Base-by-base conservation (phyloP, 352 stramenopile genomes). In the Phytopythium sindhum region DNA sequence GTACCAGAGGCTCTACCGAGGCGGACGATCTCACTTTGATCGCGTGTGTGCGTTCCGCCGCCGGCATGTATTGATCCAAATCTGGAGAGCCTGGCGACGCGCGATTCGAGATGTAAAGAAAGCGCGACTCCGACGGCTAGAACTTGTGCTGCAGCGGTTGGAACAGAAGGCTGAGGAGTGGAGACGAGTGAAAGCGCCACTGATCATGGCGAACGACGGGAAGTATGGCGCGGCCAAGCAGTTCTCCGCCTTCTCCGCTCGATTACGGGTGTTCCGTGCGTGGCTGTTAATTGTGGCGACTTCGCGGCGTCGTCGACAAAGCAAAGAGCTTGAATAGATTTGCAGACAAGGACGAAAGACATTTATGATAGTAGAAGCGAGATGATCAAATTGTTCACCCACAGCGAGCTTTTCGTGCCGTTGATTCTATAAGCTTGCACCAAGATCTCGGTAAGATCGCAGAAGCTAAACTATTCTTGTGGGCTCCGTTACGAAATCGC, bases 211-310 rank as follows among this genome's bases (percentile, higher is more conserved):
- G 10, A 10, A 10, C 21, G 52, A 58, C 14, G 52, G 52, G 21
- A 58, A 58, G n/a, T 58, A 58, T 11, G 52, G 52, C 21, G n/a
- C 10, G 9, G 52, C 52, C 3, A 58, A 58, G 14, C 31, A 58
- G 23, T 58, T 58, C 21, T 21, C 15, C 15, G n/a, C 31, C 33
- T 58, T 45, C n/a, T 12, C 21, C 11, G 0, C 15, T 10, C 52
- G 21, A 15, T n/a, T 31, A 2, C 52, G 31, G 31, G 52, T 35
- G 11, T 58, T 58, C n/a, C 29, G 52, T 2, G 31, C 31, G 21
- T 58, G 52, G 52, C 9, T 45, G 23, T 45, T 23, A n/a, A 11
- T 31, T 10, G 29, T 58, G 21, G 12, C 39, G 31, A n/a, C 52
- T 2, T 21, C 29, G 21, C 17, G 11, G 17, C 19, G 17, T 21